phyloP scores from a whole-genome alignment of 2,329 filamentous ascomycete genomes.

The Cryphonectria japonica region DNA sequence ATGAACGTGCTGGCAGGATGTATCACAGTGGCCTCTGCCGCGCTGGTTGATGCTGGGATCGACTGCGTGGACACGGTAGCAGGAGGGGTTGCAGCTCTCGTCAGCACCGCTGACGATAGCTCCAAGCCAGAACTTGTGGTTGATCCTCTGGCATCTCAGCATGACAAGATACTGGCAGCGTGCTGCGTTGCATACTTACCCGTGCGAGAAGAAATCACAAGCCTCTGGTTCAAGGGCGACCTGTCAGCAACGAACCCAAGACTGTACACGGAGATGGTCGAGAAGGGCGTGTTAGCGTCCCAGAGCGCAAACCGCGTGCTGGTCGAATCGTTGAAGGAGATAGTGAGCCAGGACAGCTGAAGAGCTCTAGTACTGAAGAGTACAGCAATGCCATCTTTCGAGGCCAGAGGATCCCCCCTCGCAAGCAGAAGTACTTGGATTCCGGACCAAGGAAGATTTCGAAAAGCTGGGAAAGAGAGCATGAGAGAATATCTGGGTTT shows the following conservation, averaged over 20 bases:
- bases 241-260: slow-evolving; percentile 49
- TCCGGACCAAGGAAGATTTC: neutral
- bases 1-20: slow-evolving; percentile 92
- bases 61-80: slow-evolving; percentile 91
- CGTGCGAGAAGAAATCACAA: slow-evolving; percentile 85
- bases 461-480: neutral
- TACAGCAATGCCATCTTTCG: neutral
- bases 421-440: neutral
- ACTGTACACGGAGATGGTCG: slow-evolving; percentile 46
- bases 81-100: slow-evolving; percentile 85
- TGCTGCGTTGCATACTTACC: slow-evolving; percentile 92
- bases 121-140: slow-evolving; percentile 60
- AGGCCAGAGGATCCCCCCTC: neutral
- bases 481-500: neutral
- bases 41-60: slow-evolving; percentile 91
- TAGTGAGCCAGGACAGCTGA: slow-evolving; percentile 32
- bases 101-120: slow-evolving; percentile 47
- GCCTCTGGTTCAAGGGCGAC: slow-evolving; percentile 88
- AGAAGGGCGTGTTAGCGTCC: slow-evolving; percentile 47
- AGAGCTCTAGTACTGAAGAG: neutral
- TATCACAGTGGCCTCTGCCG: slow-evolving; percentile 91
- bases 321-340: slow-evolving; percentile 44
- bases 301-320: slow-evolving; percentile 48
- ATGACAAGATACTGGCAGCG: slow-evolving; percentile 75
- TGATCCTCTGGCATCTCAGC: slow-evolving; percentile 83